Evolutionary conservation across 148 eudicot genomes (phyloP).

Genomic region (Nepenthes gracilis): DNA sequence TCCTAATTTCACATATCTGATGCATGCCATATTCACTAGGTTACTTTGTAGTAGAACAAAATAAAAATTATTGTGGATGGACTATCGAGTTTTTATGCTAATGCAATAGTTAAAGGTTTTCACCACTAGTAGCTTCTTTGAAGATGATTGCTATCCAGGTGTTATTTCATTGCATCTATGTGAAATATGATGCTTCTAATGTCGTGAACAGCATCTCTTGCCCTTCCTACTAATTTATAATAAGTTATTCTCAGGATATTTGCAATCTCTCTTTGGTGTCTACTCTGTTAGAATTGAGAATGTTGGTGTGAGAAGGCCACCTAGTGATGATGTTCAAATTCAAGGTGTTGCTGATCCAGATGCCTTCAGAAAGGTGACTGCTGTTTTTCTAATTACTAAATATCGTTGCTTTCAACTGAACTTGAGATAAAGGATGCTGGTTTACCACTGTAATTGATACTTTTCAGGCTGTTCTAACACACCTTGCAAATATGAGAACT

Average conservation of each 20-base stretch:
- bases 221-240: neutral
- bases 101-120: no score
- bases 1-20: no score
- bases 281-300: conserved; percentile 80
- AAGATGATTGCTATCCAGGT: no score
- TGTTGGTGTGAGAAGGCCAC: conserved; percentile 68
- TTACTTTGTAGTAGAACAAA: no score
- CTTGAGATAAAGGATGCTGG: neutral
- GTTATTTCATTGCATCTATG: no score
- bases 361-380: conserved; percentile 63
- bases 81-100: no score
- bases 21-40: no score
- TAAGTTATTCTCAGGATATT: conserved; percentile 44
- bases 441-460: conserved; percentile 6
- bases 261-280: conserved; percentile 68
- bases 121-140: no score
- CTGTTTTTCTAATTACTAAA: neutral
- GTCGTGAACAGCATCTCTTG: neutral
- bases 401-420: neutral
- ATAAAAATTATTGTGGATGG: no score
- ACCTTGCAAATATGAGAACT: conserved; percentile 44
- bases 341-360: conserved; percentile 65
- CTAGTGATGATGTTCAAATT: conserved; percentile 72
- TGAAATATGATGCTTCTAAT: neutral
- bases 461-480: conserved; percentile 62